phyloP scores from a whole-genome alignment of 1,284 basidiomycete genomes.

The Rhizoctonia solani region DNA sequence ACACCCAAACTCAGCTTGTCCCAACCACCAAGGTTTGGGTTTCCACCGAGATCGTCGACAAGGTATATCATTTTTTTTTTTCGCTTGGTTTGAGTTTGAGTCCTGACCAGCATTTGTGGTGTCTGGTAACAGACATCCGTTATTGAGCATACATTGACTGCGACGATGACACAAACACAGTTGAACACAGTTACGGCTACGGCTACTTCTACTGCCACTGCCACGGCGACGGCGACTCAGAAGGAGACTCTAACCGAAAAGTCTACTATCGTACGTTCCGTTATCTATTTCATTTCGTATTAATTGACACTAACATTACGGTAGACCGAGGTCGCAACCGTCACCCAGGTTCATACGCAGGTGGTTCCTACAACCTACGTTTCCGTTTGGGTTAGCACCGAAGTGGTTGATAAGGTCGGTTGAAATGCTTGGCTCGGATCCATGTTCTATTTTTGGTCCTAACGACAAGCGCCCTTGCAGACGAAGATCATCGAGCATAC shows the following conservation, averaged over 20 bases:
- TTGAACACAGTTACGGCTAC: slow-evolving; percentile 34
- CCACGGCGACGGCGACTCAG: slow-evolving; percentile 3
- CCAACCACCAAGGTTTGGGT: slow-evolving; percentile 37
- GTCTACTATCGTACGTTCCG: slow-evolving; percentile 1
- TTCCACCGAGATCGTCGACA: slow-evolving; percentile 32
- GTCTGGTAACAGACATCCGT: neutral
- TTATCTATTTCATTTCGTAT: neutral
- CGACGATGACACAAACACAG: slow-evolving; percentile 17
- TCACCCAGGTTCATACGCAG: slow-evolving; percentile 35
- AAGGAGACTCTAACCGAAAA: slow-evolving; percentile 17
- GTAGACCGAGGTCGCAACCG: slow-evolving; percentile 35
- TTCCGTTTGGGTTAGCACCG: slow-evolving; percentile 35
- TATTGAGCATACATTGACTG: slow-evolving; percentile 24
- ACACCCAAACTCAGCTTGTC: slow-evolving; percentile 33
- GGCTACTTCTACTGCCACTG: slow-evolving; percentile 34
- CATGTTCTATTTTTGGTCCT: neutral
- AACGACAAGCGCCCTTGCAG: slow-evolving; percentile 12
- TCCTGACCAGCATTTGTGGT: neutral
- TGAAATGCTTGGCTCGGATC: neutral
- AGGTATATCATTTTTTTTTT: slow-evolving; percentile 2
- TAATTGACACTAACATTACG: neutral
- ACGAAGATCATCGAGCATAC: slow-evolving; percentile 37
- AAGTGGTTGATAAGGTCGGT: slow-evolving; percentile 35
- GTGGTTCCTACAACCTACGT: slow-evolving; percentile 37
- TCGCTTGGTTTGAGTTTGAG: neutral